Evolutionary conservation across 2,329 filamentous ascomycete species (phyloP), one percentile per base, ranked within the genome.

Genomic region (Lasiodiplodia citricola): DNA sequence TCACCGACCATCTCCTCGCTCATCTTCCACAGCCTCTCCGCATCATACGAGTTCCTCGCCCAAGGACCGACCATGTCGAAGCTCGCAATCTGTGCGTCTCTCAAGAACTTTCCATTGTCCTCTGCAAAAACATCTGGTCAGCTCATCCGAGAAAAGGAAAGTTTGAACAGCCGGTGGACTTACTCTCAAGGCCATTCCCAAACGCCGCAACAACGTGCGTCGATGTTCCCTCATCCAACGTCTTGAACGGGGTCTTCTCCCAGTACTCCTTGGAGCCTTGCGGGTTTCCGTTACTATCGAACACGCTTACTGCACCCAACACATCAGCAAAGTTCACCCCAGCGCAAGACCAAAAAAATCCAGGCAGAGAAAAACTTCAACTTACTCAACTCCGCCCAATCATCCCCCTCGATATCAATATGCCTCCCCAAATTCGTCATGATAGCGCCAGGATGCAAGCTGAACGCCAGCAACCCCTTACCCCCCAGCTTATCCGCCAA

Each of bases 141-240:
- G 62, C 21, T 28, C 13, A 28, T 35, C 11, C 13, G 2, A 41
- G 10, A 1, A 5, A 21, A n/a, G 5, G 11, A 10, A 4, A 23
- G 2, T 4, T 8, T 3, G 10, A 28, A 4, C 13, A 1, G 2
- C 3, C 4, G 16, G 10, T 23, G 14, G 51, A 31, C 66, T 18
- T 70, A 69, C 70, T 67, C 14, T 73, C 63, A 3, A 78, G 37
- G 31, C 74, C 70, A 2, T 73, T 70, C 68, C 76, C 75, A 70
- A 78, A 80, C 8, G 76, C 75, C 8, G 75, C 74, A 37, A 73
- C 72, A 16, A 77, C 74, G 70, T 76, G 75, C 60, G 76, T 77
- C 38, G 76, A 74, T 2, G 74, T 69, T 35, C 75, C 75, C 66
- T 77, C 72, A 51, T 78, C 74, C 7, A 74, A 56, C 11, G 52